A percentile compares a stretch with the other conserved stretches of the same genome.
phyloP scores from a whole-genome alignment of 129 eudicot species.

The carrot (Daucus carota) region DH1_v3.0 NC_030389.2:9507001-9507500 shows the following conservation, averaged over 20 bases:
- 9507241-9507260: constrained; percentile 69
- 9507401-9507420: background rate
- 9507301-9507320: constrained; percentile 84
- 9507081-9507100: constrained; percentile 42
- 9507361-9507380: background rate
- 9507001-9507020: background rate
- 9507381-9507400: background rate
- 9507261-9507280: constrained; percentile 56
- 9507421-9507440: background rate
- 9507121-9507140: constrained; percentile 63
- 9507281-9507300: constrained; percentile 93
- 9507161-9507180: constrained; percentile 92
- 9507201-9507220: constrained; percentile 76
- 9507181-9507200: constrained; percentile 88
- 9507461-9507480: background rate
- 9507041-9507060: background rate
- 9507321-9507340: background rate
- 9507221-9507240: constrained; percentile 77
- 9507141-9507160: constrained; percentile 73
- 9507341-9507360: background rate
- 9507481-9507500: background rate
- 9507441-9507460: background rate
- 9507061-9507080: background rate
- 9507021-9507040: background rate
- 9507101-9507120: constrained; percentile 56